Evolutionary conservation across 768 basidiomycete species (phyloP).

Genomic region (Boletus huronensis): DNA sequence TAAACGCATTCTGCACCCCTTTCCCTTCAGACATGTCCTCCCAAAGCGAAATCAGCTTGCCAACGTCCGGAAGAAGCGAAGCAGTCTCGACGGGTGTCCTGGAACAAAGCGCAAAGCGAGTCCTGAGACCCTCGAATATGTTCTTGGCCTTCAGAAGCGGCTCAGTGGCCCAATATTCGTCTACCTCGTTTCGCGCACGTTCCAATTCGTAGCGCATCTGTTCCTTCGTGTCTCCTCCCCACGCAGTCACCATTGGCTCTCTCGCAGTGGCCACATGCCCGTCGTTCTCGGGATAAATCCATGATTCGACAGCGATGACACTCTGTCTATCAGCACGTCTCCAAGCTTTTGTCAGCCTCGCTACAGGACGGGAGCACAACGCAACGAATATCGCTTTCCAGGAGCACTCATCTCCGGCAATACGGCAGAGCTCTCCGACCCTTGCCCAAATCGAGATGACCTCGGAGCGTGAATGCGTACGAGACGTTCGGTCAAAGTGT

Average conservation of each 20-base stretch:
- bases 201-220: conserved; percentile 46
- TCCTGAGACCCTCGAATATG: conserved; percentile 53
- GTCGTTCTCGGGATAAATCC: conserved; percentile 51
- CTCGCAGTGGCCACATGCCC: conserved; percentile 26
- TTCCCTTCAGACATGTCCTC: conserved; percentile 39
- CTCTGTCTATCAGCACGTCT: conserved; percentile 63
- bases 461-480: conserved; percentile 69
- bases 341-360: conserved; percentile 78
- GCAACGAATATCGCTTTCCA: conserved; percentile 74
- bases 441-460: conserved; percentile 70
- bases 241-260: conserved; percentile 55
- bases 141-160: conserved; percentile 40
- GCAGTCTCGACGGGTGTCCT: conserved; percentile 36
- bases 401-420: conserved; percentile 73
- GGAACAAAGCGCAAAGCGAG: conserved; percentile 49
- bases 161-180: conserved; percentile 42
- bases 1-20: conserved; percentile 40
- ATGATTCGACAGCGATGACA: conserved; percentile 57
- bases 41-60: conserved; percentile 57
- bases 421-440: conserved; percentile 68
- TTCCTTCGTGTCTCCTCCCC: conserved; percentile 60
- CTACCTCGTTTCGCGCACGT: conserved; percentile 43
- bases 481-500: conserved; percentile 41
- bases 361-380: conserved; percentile 69
- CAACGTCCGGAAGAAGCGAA: conserved; percentile 45